Evolutionary conservation across 345 rosid genomes (phyloP).

Genomic region (Pugionium cornutum): DNA sequence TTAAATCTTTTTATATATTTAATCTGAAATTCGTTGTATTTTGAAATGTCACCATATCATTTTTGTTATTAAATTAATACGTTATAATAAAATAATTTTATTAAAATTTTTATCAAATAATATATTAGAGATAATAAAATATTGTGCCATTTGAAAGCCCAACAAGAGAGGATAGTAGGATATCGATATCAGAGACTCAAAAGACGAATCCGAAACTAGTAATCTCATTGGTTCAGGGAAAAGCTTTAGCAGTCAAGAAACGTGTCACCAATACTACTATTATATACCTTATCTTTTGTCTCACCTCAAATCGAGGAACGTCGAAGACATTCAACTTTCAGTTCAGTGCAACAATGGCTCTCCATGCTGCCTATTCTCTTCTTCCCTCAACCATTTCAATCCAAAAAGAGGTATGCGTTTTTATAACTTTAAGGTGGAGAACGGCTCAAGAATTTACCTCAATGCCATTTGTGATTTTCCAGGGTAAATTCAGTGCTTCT

Average conservation of each 20-base stretch:
- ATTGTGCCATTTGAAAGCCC: conserved; percentile 21
- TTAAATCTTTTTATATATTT: too few relatives aligned
- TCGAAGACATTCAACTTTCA: conserved; percentile 26
- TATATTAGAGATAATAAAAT: too few relatives aligned
- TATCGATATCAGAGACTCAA: neutral
- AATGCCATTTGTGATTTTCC: conserved; percentile 22
- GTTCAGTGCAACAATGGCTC: conserved; percentile 56
- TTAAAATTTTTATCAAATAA: too few relatives aligned
- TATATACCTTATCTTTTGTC: conserved; percentile 32
- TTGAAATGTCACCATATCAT: too few relatives aligned
- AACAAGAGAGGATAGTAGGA: neutral
- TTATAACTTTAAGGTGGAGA: neutral
- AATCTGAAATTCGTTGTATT: too few relatives aligned
- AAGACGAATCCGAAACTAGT: conserved; percentile 53
- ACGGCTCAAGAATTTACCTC: neutral
- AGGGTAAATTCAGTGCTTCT: conserved; percentile 64
- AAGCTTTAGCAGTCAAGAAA: conserved; percentile 8
- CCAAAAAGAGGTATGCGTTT: conserved; percentile 62
- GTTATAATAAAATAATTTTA: too few relatives aligned
- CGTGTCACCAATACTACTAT: conserved; percentile 24
- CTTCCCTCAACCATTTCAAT: conserved; percentile 57
- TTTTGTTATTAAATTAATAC: too few relatives aligned
- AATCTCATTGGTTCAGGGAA: conserved; percentile 55
- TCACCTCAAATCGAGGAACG: conserved; percentile 7
- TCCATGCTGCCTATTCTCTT: conserved; percentile 69